Conservation (phyloP, 805 yeast species). For the Ogataea populi-albae region DNA sequence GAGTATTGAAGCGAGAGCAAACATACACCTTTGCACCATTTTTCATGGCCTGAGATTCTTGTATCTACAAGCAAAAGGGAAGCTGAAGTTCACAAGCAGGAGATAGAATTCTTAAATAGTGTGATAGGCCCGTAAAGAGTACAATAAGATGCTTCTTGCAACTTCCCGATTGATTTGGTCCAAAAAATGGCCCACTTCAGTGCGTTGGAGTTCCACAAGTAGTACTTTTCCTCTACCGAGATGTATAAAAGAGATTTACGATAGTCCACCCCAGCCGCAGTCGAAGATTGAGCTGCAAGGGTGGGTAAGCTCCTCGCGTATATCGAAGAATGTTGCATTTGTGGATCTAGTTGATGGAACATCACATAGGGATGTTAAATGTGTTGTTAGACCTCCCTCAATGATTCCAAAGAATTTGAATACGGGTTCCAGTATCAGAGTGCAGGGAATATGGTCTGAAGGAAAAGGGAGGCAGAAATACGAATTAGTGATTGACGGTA, state of each 20-base stretch:
- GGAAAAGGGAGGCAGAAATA: slow-evolving; percentile 50
- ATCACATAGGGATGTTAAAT: slow-evolving; percentile 47
- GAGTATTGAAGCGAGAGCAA: too few relatives aligned
- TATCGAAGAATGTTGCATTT: slow-evolving; percentile 74
- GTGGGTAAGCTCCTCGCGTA: slow-evolving; percentile 69
- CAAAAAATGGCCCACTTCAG: too few relatives aligned
- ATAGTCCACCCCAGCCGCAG: slow-evolving; percentile 36
- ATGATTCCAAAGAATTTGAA: slow-evolving; percentile 30
- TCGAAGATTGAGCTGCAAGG: slow-evolving; percentile 55
- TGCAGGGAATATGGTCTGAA: slow-evolving; percentile 35
- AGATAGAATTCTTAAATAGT: too few relatives aligned
- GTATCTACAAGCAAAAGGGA: too few relatives aligned
- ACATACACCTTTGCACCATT: too few relatives aligned
- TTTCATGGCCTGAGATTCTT: too few relatives aligned
- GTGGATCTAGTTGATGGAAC: slow-evolving; percentile 82
- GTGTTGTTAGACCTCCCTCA: slow-evolving; percentile 47
- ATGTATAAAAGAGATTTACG: slow-evolving; percentile 30
- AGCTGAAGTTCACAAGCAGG: too few relatives aligned
- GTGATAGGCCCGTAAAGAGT: too few relatives aligned
- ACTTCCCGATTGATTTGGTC: too few relatives aligned
- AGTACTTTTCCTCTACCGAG: slow-evolving; percentile 17
- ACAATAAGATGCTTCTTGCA: too few relatives aligned
- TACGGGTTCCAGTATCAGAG: slow-evolving; percentile 37
- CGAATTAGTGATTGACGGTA: slow-evolving; percentile 44
- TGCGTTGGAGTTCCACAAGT: slow-evolving; percentile 1